Evolutionary conservation across 352 stramenopile species (phyloP).

Genomic region (Phytophthora crassamura): DNA sequence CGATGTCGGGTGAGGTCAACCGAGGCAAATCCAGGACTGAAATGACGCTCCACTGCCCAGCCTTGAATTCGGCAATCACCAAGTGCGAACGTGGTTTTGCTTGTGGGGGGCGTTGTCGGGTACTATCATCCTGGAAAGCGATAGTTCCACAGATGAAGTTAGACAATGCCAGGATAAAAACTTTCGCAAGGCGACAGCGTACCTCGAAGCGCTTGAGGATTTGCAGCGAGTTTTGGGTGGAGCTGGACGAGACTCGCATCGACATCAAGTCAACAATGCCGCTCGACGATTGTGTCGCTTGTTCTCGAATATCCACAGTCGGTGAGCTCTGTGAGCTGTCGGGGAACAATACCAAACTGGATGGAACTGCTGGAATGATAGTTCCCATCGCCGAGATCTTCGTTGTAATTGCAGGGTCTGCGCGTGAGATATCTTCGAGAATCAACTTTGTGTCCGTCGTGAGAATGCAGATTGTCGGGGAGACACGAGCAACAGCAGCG

Average conservation of each 20-base stretch:
- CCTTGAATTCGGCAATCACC: constrained; percentile 31
- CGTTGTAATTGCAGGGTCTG: neutral
- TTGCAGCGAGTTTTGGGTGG: constrained; percentile 41
- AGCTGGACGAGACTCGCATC: constrained; percentile 40
- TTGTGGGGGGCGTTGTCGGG: neutral
- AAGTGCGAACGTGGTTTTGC: constrained; percentile 36
- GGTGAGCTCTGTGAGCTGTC: neutral
- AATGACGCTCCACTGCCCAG: constrained; percentile 27
- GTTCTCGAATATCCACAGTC: constrained; percentile 5
- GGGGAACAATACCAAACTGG: constrained; percentile 9
- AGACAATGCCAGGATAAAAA: neutral
- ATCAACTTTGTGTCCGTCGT: constrained; percentile 34
- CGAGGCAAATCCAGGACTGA: constrained; percentile 33
- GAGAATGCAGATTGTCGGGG: constrained; percentile 32
- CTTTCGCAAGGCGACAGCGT: constrained; percentile 4
- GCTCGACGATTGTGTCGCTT: constrained; percentile 1
- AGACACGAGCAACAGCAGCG: constrained; percentile 33
- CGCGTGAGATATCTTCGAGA: constrained; percentile 27
- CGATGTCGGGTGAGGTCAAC: constrained; percentile 43
- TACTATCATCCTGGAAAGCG: constrained; percentile 13
- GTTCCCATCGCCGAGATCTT: constrained; percentile 12
- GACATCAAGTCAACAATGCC: constrained; percentile 50
- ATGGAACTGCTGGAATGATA: neutral
- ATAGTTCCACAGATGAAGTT: constrained; percentile 3
- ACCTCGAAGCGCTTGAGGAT: constrained; percentile 39